Evolutionary conservation across 805 yeast species (phyloP).

Genomic region (Nakazawaea molendinolei): DNA sequence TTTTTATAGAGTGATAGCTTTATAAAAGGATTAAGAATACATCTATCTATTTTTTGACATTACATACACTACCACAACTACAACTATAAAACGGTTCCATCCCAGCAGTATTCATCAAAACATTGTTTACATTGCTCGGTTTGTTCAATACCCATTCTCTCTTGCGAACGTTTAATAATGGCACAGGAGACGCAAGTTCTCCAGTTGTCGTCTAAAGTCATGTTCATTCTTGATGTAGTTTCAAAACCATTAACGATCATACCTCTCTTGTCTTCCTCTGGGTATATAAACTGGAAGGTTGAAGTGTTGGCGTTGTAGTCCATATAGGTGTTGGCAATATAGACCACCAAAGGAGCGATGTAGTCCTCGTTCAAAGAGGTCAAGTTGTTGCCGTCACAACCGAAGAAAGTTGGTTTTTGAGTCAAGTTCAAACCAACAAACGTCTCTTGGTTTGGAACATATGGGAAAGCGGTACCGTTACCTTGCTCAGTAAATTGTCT

Average conservation of each 20-base stretch:
- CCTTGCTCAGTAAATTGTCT: constrained; percentile 18
- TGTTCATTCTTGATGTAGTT: constrained; percentile 39
- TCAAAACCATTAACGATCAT: constrained; percentile 48
- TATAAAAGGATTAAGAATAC: no score
- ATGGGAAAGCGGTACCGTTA: constrained; percentile 24
- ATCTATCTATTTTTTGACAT: no score
- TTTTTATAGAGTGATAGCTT: no score
- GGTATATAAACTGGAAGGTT: constrained; percentile 49
- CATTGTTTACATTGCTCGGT: constrained; percentile 25
- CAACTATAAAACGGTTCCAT: no score
- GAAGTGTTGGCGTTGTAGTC: constrained; percentile 45
- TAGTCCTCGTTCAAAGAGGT: constrained; percentile 12
- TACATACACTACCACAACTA: no score
- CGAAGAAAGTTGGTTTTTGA: constrained; percentile 32
- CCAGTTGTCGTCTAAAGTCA: constrained; percentile 28
- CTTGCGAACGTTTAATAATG: constrained; percentile 44
- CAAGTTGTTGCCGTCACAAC: constrained; percentile 28
- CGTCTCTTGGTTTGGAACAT: constrained; percentile 25
- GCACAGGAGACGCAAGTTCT: constrained; percentile 51
- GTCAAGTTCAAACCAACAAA: constrained; percentile 18
- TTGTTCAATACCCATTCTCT: constrained; percentile 22
- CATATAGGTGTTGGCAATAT: constrained; percentile 38
- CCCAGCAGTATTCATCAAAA: constrained; percentile 29
- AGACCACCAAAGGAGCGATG: constrained; percentile 49
- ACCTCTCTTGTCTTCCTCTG: constrained; percentile 30